Base-by-base conservation (phyloP, 768 basidiomycete genomes). In the Xerocomellus amylosporus region DNA sequence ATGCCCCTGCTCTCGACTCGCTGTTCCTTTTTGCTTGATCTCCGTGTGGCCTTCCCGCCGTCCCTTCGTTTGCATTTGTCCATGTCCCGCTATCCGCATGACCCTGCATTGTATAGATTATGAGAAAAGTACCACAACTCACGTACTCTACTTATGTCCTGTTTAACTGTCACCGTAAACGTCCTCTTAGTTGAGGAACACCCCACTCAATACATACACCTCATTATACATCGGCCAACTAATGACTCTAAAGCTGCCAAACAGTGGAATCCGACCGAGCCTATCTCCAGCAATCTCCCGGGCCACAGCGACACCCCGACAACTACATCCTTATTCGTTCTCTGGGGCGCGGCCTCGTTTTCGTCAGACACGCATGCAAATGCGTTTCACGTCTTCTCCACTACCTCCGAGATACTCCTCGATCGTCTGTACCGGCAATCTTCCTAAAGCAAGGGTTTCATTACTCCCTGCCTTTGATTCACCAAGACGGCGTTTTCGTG, bases 81-180 rank as follows among this genome's bases (percentile, higher is more conserved):
- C 31, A 36, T 49, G 42, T 49, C 38, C 37, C 5, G 50, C 36
- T 46, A 51, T 53, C 30, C 31, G 26, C 53, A 59, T 26, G 20
- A 56, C 30, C 33, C 6, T 14, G 59, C 69, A 69, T 63, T 17
- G 39, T 57, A 67, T 69, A 70, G 60, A 67, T 54, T 61, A 68
- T 42, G 57, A 64, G 54, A 71, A 63, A 65, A 59, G 60, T 67
- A 70, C 49, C 63, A 53, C 64, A 56, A 46, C 64, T 59, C 61
- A 63, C 61, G 22, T 66, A 66, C 51, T 53, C 37, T 67, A 67
- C 43, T 55, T 54, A 62, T 42, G 55, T 49, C 20, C 43, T 47
- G 47, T 33, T 46, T 67, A 66, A 62, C 60, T 30, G 33, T 48
- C 46, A 49, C 26, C 19, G n/a, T 53, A 55, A 40, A 52, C 38